phyloP scores from a whole-genome alignment of 2,329 filamentous ascomycete genomes.

The Arthroderma sp. region DNA sequence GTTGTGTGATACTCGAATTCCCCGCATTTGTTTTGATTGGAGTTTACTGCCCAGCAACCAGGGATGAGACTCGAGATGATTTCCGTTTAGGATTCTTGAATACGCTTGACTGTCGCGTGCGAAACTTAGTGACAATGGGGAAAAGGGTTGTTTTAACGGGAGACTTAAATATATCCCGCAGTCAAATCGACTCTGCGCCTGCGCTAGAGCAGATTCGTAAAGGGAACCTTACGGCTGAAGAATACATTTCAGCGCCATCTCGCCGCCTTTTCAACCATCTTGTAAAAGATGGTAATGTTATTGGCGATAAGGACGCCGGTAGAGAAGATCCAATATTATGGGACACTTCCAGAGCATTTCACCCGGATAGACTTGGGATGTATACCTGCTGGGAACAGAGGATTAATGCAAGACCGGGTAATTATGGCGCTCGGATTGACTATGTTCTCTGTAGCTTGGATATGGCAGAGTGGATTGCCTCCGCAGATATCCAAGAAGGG shows the following conservation, averaged over 20 bases:
- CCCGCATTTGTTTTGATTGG: constrained; percentile 88
- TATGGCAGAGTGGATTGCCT: constrained; percentile 67
- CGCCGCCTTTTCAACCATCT: constrained; percentile 75
- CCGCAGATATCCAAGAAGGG: constrained; percentile 82
- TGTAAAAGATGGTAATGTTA: constrained; percentile 57
- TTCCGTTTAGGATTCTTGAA: constrained; percentile 72
- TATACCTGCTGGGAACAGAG: constrained; percentile 96
- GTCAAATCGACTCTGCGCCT: constrained; percentile 63
- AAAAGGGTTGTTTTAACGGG: constrained; percentile 78
- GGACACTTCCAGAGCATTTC: constrained; percentile 72
- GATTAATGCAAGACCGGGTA: constrained; percentile 88
- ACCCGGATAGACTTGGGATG: constrained; percentile 73
- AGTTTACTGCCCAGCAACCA: constrained; percentile 80
- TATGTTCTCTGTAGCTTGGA: constrained; percentile 73
- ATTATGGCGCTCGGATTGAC: constrained; percentile 86
- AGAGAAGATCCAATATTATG: constrained; percentile 60
- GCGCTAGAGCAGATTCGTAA: constrained; percentile 59
- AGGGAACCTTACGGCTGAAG: constrained; percentile 51
- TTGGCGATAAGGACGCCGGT: constrained; percentile 53
- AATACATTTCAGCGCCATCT: constrained; percentile 60
- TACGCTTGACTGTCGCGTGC: constrained; percentile 67
- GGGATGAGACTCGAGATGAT: constrained; percentile 68
- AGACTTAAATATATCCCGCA: constrained; percentile 67
- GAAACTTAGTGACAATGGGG: constrained; percentile 66
- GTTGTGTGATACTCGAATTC: constrained; percentile 84